Conservation (phyloP, 2,329 filamentous ascomycete genomes). For the Penicillium olsonii region DNA sequence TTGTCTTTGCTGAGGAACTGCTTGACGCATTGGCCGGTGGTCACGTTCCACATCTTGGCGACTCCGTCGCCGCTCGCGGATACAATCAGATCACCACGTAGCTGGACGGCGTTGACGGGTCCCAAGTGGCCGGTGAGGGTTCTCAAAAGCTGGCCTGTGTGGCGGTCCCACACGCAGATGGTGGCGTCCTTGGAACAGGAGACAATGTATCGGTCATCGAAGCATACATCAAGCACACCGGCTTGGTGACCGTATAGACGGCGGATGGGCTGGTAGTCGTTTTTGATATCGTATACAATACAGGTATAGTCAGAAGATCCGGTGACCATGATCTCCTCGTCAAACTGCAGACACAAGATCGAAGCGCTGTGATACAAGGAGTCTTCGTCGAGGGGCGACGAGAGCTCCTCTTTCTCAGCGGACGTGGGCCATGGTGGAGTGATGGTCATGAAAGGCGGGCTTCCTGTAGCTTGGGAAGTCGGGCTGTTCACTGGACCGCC, state of each 20-base stretch:
- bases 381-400: slow-evolving; percentile 35
- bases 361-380: slow-evolving; percentile 78
- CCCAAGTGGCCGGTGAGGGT: slow-evolving; percentile 83
- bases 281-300: slow-evolving; percentile 84
- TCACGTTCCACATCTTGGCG: slow-evolving; percentile 94
- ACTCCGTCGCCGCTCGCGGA: slow-evolving; percentile 91
- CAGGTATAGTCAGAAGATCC: slow-evolving; percentile 90
- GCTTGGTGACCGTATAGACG: slow-evolving; percentile 78
- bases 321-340: slow-evolving; percentile 88
- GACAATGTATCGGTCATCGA: slow-evolving; percentile 88
- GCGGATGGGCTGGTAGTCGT: slow-evolving; percentile 75
- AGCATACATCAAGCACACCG: slow-evolving; percentile 89
- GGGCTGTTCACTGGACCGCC: slow-evolving; percentile 51
- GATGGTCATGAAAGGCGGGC: slow-evolving; percentile 49
- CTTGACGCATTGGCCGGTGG: slow-evolving; percentile 82
- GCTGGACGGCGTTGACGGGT: slow-evolving; percentile 93
- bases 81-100: slow-evolving; percentile 88
- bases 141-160: slow-evolving; percentile 72
- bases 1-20: slow-evolving; percentile 90
- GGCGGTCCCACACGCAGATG: slow-evolving; percentile 92
- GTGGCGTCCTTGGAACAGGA: slow-evolving; percentile 95
- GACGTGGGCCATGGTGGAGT: slow-evolving; percentile 53
- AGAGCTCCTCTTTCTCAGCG: slow-evolving; percentile 51
- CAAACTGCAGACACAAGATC: slow-evolving; percentile 93
- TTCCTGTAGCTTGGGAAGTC: slow-evolving; percentile 41